A percentile compares a stretch with the other conserved stretches of the same genome.
phyloP scores from a whole-genome alignment of 139 green algal genomes.

The Eudorina sp. region DNA sequence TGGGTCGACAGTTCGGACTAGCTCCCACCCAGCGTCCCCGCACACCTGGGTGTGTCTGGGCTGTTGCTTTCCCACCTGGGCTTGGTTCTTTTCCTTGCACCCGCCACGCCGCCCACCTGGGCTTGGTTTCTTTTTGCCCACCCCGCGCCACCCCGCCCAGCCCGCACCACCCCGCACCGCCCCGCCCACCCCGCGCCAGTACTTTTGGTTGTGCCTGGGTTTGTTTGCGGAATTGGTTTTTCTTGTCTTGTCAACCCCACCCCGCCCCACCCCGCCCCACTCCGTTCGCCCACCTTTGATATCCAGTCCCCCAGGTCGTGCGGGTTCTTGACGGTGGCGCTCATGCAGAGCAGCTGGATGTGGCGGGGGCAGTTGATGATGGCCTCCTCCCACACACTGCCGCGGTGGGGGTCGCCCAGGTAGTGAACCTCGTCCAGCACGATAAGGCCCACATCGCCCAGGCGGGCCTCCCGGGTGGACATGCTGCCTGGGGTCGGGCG shows the following conservation, averaged over 20 bases:
- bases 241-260: not conserved
- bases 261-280: not conserved
- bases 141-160: no score
- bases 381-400: slow-evolving; percentile 97
- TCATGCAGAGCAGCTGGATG: slow-evolving; percentile 94
- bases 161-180: no score
- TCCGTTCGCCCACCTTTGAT: slow-evolving; percentile 68
- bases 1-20: no score
- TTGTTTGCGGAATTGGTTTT: no score
- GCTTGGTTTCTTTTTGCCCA: no score
- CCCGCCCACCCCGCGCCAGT: no score
- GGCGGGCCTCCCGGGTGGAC: slow-evolving; percentile 64
- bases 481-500: slow-evolving; percentile 3
- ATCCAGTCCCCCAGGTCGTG: slow-evolving; percentile 96
- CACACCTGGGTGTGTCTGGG: no score
- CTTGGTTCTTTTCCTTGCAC: no score
- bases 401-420: slow-evolving; percentile 81
- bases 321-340: slow-evolving; percentile 95
- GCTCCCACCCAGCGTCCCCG: no score
- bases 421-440: slow-evolving; percentile 97
- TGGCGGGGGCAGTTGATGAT: slow-evolving; percentile 95
- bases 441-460: slow-evolving; percentile 90
- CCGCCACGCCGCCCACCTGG: no score
- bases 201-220: no score
- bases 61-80: no score